phyloP scores from a whole-genome alignment of 305 asterid genomes.

The Rubia peregrina region DNA sequence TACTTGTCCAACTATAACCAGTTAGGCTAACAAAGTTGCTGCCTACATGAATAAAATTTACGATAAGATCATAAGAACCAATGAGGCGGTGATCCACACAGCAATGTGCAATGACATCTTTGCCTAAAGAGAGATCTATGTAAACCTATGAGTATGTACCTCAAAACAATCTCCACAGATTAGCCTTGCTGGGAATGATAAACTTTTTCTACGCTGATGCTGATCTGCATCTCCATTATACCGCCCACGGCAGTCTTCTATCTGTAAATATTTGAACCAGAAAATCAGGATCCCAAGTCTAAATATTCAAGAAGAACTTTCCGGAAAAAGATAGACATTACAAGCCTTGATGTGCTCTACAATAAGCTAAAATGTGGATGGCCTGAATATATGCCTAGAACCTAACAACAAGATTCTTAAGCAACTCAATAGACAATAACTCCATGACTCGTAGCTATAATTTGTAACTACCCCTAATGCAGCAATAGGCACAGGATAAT shows the following conservation, averaged over 20 bases:
- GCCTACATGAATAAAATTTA: not conserved
- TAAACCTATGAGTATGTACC: conserved; percentile 32
- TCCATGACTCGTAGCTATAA: not conserved
- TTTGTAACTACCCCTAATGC: not conserved
- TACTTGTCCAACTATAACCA: not conserved
- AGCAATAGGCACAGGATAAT: not conserved
- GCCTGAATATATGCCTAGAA: not conserved
- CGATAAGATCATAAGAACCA: not conserved
- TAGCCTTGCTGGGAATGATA: conserved; percentile 95
- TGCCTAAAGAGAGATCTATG: not conserved
- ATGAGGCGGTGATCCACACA: not conserved
- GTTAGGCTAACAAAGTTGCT: not conserved
- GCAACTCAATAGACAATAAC: not conserved
- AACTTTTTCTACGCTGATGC: conserved; percentile 78
- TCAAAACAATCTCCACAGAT: conserved; percentile 94
- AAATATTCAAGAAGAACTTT: no score
- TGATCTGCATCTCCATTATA: conserved; percentile 98
- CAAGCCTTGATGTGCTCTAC: not conserved
- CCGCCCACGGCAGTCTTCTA: conserved; percentile 91
- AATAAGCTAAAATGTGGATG: no score
- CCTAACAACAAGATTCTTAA: not conserved
- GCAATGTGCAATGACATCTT: not conserved
- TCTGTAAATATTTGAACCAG: conserved; percentile 32
- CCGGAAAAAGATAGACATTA: not conserved
- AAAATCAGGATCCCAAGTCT: not conserved